phyloP scores from a whole-genome alignment of 495 filamentous ascomycete genomes.

The Bathelium albidoporum region DNA sequence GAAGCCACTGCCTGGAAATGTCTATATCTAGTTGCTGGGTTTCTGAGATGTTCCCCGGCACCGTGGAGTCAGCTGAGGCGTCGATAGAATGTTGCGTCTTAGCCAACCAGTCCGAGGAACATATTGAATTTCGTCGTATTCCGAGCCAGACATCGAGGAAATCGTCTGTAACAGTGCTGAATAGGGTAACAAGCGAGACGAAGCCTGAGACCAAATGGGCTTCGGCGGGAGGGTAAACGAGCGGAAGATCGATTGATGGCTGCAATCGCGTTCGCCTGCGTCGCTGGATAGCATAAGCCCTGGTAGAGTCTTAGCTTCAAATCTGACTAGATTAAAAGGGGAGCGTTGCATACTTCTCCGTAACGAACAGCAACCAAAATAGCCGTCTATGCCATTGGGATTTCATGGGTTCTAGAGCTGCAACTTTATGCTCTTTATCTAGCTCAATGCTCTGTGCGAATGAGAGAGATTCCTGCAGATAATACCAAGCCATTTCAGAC shows the following conservation, averaged over 20 bases:
- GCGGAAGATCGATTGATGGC: constrained; percentile 13
- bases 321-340: neutral
- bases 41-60: constrained; percentile 16
- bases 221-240: constrained; percentile 18
- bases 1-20: constrained; percentile 21
- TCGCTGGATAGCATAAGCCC: constrained; percentile 22
- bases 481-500: constrained; percentile 21
- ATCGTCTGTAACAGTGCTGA: constrained; percentile 21
- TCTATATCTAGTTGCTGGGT: constrained; percentile 24
- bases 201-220: constrained; percentile 21
- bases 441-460: constrained; percentile 18
- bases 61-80: constrained; percentile 10
- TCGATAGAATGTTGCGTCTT: constrained; percentile 20
- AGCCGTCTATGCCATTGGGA: constrained; percentile 21
- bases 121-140: constrained; percentile 12
- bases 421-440: constrained; percentile 18
- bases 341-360: constrained; percentile 10
- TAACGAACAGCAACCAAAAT: constrained; percentile 24
- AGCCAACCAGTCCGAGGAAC: constrained; percentile 19
- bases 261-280: constrained; percentile 18
- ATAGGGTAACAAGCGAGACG: constrained; percentile 20
- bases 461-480: constrained; percentile 21
- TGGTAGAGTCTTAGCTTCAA: neutral
- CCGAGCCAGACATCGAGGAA: constrained; percentile 21
- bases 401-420: constrained; percentile 14